phyloP scores from a whole-genome alignment of 148 eudicot species.

The Beta vulgaris region DNA sequence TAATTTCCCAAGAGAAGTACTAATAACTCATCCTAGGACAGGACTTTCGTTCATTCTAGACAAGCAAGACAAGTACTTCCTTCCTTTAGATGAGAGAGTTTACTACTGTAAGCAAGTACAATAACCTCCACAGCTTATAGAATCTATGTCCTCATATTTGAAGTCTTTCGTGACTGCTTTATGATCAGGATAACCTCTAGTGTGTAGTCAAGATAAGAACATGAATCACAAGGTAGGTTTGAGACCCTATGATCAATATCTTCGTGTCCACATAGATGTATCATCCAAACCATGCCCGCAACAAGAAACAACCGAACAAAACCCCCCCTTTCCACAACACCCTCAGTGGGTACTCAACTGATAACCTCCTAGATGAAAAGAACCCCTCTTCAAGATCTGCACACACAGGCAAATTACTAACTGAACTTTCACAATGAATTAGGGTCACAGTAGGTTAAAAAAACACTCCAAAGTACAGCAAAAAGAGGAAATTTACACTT shows the following conservation, averaged over 20 bases:
- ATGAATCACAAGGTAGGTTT: background rate
- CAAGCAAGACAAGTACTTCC: slow-evolving; percentile 6
- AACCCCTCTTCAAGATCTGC: slow-evolving; percentile 45
- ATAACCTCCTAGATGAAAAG: slow-evolving; percentile 39
- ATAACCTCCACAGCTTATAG: background rate
- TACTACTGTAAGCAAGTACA: background rate
- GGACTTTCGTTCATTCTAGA: no score
- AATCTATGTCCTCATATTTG: no score
- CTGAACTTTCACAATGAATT: background rate
- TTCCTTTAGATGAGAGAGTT: background rate
- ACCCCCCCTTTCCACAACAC: slow-evolving; percentile 79
- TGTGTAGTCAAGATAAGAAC: background rate
- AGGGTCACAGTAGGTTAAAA: background rate
- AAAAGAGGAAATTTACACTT: slow-evolving; percentile 33
- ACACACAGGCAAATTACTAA: slow-evolving; percentile 22
- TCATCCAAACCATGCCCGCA: slow-evolving; percentile 86
- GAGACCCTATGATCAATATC: background rate
- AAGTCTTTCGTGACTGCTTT: no score
- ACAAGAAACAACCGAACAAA: slow-evolving; percentile 79
- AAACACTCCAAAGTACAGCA: background rate
- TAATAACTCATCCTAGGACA: no score
- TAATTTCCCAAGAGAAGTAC: no score
- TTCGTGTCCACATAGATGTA: background rate
- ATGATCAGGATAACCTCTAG: background rate
- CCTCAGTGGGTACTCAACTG: slow-evolving; percentile 57